These are phyloP conservation scores for Xylaria sp. DNA, from an alignment of 2,329 filamentous ascomycete species.

Conservation along the genomic window DNA sequence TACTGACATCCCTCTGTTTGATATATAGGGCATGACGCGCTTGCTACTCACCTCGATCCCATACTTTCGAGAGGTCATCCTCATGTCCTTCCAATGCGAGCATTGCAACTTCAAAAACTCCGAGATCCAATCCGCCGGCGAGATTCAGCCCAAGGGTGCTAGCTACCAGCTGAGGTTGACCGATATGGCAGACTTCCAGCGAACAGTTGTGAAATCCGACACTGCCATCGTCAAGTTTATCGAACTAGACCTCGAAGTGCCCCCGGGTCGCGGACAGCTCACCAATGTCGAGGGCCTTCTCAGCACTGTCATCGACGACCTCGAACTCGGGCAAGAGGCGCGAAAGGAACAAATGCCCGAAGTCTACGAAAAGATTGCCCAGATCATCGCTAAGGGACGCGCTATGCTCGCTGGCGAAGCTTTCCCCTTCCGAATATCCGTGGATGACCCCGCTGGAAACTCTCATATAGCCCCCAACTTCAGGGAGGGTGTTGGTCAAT, in stretches of 20 bases:
- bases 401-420: slow-evolving; percentile 78
- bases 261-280: slow-evolving; percentile 86
- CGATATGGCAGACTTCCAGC: slow-evolving; percentile 72
- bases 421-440: slow-evolving; percentile 85
- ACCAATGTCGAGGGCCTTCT: slow-evolving; percentile 93
- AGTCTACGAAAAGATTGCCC: slow-evolving; percentile 76
- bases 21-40: slow-evolving; percentile 74
- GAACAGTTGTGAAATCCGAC: slow-evolving; percentile 93
- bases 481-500: slow-evolving; percentile 82
- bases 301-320: slow-evolving; percentile 76
- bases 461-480: slow-evolving; percentile 93
- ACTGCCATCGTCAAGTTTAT: slow-evolving; percentile 84
- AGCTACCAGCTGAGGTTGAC: slow-evolving; percentile 85
- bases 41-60: slow-evolving; percentile 91
- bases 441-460: slow-evolving; percentile 94
- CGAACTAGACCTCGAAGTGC: slow-evolving; percentile 92
- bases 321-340: slow-evolving; percentile 81
- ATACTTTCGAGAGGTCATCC: slow-evolving; percentile 95
- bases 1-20: slow-evolving; percentile 17
- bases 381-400: slow-evolving; percentile 74
- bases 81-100: slow-evolving; percentile 95
- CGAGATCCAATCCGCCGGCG: slow-evolving; percentile 89
- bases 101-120: slow-evolving; percentile 90
- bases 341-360: slow-evolving; percentile 81
- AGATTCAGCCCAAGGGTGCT: slow-evolving; percentile 86